These are phyloP conservation scores for Talaromyces sp. DNA, from an alignment of 2,329 filamentous ascomycete genomes.

Conservation along the genomic window DNA sequence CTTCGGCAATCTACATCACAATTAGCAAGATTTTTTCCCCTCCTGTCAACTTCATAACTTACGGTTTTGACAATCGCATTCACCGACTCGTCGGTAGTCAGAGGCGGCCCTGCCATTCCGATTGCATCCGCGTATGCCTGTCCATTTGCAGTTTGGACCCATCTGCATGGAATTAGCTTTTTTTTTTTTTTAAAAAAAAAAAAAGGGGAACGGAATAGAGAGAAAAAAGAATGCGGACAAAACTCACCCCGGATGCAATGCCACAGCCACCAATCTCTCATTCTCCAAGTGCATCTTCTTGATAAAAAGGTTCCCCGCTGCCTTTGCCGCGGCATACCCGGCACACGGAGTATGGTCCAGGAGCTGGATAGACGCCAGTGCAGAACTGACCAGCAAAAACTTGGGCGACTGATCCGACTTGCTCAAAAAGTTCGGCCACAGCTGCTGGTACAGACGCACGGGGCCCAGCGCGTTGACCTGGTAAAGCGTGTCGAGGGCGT, in stretches of 20 bases:
- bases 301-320: constrained; percentile 8
- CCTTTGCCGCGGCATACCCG: constrained; percentile 7
- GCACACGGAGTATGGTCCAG: constrained; percentile 5
- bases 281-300: constrained; percentile 11
- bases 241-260: constrained; percentile 7
- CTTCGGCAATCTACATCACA: neutral
- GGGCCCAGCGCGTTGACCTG: constrained; percentile 6
- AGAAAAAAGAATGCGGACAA: neutral
- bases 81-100: constrained; percentile 6
- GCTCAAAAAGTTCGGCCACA: constrained; percentile 3
- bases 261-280: constrained; percentile 2
- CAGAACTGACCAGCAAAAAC: constrained; percentile 3
- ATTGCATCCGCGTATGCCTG: constrained; percentile 11
- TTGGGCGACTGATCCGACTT: constrained; percentile 3
- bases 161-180: neutral
- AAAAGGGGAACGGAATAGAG: neutral
- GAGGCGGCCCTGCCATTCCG: constrained; percentile 3
- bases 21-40: neutral
- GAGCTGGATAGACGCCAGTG: neutral
- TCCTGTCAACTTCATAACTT: neutral
- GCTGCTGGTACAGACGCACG: constrained; percentile 9
- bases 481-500: constrained; percentile 1
- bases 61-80: constrained; percentile 1
- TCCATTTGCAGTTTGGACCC: constrained; percentile 11
- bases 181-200: neutral